Conservation (phyloP, 2,329 filamentous ascomycete genomes). For the Orbilia blumenaviensis region DNA sequence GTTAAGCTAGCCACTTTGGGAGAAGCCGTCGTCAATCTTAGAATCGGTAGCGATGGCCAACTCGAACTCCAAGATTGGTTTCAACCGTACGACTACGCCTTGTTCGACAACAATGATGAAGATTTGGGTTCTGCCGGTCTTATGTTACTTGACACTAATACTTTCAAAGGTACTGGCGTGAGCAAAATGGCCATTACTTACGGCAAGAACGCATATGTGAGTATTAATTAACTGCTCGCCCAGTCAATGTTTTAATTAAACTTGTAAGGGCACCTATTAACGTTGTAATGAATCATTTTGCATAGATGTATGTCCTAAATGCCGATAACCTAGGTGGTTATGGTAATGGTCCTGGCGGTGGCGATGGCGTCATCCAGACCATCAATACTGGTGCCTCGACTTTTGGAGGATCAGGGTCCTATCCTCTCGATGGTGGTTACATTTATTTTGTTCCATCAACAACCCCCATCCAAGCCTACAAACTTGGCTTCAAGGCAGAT, state of each 20-base stretch:
- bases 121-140: slow-evolving; percentile 65
- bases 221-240: slow-evolving; percentile 62
- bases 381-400: slow-evolving; percentile 64
- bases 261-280: slow-evolving; percentile 62
- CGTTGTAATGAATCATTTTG: slow-evolving; percentile 61
- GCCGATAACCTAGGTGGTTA: slow-evolving; percentile 60
- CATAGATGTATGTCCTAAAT: slow-evolving; percentile 59
- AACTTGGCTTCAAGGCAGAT: slow-evolving; percentile 59
- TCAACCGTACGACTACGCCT: slow-evolving; percentile 64
- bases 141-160: slow-evolving; percentile 62
- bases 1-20: slow-evolving; percentile 55
- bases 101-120: slow-evolving; percentile 52
- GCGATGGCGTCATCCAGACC: slow-evolving; percentile 64
- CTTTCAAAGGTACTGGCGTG: slow-evolving; percentile 58
- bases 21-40: slow-evolving; percentile 61
- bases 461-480: slow-evolving; percentile 59
- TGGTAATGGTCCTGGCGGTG: slow-evolving; percentile 58
- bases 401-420: slow-evolving; percentile 65
- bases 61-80: slow-evolving; percentile 67
- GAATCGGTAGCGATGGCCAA: slow-evolving; percentile 60
- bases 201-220: slow-evolving; percentile 63
- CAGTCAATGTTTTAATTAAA: no score
- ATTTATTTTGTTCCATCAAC: slow-evolving; percentile 58
- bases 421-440: slow-evolving; percentile 65
- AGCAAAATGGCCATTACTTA: slow-evolving; percentile 60